phyloP scores from a whole-genome alignment of 805 yeast species.

The Saccharomycopsis sp. region DNA sequence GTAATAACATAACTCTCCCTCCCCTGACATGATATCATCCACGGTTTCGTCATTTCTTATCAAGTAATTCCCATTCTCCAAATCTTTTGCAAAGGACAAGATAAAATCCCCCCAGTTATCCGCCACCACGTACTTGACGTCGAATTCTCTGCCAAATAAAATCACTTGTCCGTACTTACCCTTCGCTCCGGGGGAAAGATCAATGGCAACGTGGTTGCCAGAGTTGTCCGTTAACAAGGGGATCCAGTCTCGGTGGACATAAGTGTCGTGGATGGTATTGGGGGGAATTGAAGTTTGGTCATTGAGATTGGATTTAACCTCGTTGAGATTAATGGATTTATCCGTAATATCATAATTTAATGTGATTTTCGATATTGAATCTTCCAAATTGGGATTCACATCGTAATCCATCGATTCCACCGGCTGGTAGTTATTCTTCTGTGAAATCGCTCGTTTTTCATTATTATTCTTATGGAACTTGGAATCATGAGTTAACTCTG shows the following conservation, averaged over 20 bases:
- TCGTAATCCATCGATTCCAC: conserved; percentile 18
- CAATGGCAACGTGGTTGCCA: conserved; percentile 90
- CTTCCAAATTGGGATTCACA: conserved; percentile 18
- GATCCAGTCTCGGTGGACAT: conserved; percentile 89
- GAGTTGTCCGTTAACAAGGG: conserved; percentile 81
- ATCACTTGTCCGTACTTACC: conserved; percentile 90
- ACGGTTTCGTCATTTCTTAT: conserved; percentile 46
- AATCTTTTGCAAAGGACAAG: conserved; percentile 71
- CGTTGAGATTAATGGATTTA: not conserved
- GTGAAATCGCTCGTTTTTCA: conserved; percentile 2
- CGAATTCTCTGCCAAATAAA: conserved; percentile 88
- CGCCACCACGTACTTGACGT: conserved; percentile 79
- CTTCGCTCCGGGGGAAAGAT: conserved; percentile 67
- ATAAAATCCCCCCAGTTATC: conserved; percentile 85
- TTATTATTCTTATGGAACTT: conserved; percentile 12
- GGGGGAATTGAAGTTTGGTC: conserved; percentile 46
- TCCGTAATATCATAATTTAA: conserved; percentile 7
- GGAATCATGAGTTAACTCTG: conserved; percentile 13
- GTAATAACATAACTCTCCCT: conserved; percentile 13
- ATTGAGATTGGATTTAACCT: not conserved
- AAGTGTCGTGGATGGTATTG: conserved; percentile 57
- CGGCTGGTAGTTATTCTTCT: conserved; percentile 7
- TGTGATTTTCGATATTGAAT: conserved; percentile 5
- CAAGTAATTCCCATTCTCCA: conserved; percentile 73
- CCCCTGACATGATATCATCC: conserved; percentile 56